Evolutionary conservation across 2,329 filamentous ascomycete genomes (phyloP), one percentile per base, ranked within the genome.

Genomic region (Fusarium sarcochroum): DNA sequence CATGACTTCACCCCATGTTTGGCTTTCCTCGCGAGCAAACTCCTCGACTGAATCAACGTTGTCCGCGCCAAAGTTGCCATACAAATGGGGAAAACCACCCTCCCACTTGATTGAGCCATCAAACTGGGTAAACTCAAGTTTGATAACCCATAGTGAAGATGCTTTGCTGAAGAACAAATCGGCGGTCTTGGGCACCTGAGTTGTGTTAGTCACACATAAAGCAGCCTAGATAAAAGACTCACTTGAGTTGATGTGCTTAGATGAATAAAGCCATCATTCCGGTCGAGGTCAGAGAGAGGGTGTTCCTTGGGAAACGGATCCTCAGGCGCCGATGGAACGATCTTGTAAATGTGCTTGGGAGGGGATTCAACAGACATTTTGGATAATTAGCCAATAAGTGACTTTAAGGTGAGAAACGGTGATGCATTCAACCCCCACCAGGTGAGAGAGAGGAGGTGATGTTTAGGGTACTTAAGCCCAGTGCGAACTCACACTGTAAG

Each of bases 241-340:
- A 86, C 86, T 80, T 90, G 88, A 37, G 78, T 77, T 3, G 84
- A 81, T 0, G 84, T 86, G 73, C 87, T 90, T 17, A 90, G 76
- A 69, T 90, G 88, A 32, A 90, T 80, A 76, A 88, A 90, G 48
- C 87, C 87, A 73, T 90, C 88, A 35, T 85, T 82, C 66, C 78
- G 76, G 76, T 90, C 88, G 44, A 90, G 84, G 34, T 86, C 84
- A 14, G 88, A 90, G 62, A 87, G 81, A 15, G 88, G 87, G 53
- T 87, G 86, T 59, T 80, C 77, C 3, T 79, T 75, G 5, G 88
- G 88, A 35, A 90, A 79, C 3, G 86, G 85, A 21, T 81, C 78
- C 9, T 83, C 83, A 30, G 88, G 87, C 23, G 83, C 81, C 21
- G 77, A 69, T 27, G 86, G 84, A 37, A 88, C 77, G 73, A 90